Percentiles rank a stretch among this genome's conserved stretches.
phyloP scores from a whole-genome alignment of 495 filamentous ascomycete species.

The Penicillium fimorum region DNA sequence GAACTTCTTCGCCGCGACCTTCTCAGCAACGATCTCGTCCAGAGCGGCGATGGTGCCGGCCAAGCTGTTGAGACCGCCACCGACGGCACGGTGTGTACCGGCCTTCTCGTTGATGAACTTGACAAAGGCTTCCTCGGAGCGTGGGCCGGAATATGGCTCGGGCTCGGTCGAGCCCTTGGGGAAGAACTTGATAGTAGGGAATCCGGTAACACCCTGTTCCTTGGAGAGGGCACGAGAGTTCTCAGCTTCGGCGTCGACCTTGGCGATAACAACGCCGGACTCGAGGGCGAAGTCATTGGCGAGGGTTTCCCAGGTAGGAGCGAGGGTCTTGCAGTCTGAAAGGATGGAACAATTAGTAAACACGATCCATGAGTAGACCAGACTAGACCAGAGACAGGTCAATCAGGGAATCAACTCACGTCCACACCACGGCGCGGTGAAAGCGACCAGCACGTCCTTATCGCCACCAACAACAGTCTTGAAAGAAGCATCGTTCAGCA shows the following conservation, averaged over 20 bases:
- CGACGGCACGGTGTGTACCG: slow-evolving; percentile 79
- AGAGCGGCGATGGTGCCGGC: slow-evolving; percentile 81
- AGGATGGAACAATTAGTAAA: slow-evolving; percentile 23
- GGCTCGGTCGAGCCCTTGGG: slow-evolving; percentile 77
- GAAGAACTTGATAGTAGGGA: slow-evolving; percentile 99
- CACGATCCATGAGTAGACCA: neutral
- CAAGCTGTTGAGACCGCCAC: slow-evolving; percentile 73
- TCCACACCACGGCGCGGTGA: slow-evolving; percentile 96
- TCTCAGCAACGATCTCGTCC: slow-evolving; percentile 69
- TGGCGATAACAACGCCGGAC: slow-evolving; percentile 76
- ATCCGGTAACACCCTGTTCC: slow-evolving; percentile 76
- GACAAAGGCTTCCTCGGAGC: slow-evolving; percentile 73
- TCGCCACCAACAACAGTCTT: slow-evolving; percentile 74
- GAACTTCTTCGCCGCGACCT: slow-evolving; percentile 53
- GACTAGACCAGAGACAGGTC: slow-evolving; percentile 1
- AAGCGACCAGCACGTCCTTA: slow-evolving; percentile 91
- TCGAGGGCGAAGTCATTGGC: slow-evolving; percentile 81
- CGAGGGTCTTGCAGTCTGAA: slow-evolving; percentile 92
- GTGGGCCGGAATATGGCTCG: slow-evolving; percentile 71
- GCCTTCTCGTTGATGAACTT: slow-evolving; percentile 85
- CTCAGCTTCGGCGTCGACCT: slow-evolving; percentile 89
- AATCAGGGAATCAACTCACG: slow-evolving; percentile 59
- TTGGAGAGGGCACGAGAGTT: slow-evolving; percentile 74
- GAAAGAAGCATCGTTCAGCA: slow-evolving; percentile 79
- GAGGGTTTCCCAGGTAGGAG: slow-evolving; percentile 85